Evolutionary conservation across 1,284 basidiomycete species (phyloP), one percentile per base, ranked within the genome.

Genomic region (Flammula alnicola): DNA sequence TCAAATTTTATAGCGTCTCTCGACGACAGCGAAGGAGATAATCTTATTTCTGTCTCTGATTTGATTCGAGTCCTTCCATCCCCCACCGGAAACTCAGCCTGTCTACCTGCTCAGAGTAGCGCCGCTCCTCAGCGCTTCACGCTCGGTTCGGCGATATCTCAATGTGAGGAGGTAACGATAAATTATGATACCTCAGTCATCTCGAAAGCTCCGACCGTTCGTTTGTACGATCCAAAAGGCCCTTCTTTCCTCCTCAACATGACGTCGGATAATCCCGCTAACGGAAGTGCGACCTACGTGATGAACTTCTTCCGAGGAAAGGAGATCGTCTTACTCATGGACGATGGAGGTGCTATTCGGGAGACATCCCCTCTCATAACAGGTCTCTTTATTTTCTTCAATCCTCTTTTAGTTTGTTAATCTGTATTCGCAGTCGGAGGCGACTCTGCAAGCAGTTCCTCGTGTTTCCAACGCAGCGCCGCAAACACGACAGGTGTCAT

Each of bases 1-100:
- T 76, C 78, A 4, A 61, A 66, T 17, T 84, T 85, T 52, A 60
- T 86, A 43, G 80, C 80, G 0, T 79, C 80, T 9, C 71, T 86
- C 27, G 76, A 82, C 52, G 75, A 80, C 60, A 65, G 65, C 0
- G 51, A 59, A 9, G 78, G 76, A 6, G 55, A 65, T 4, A 67
- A 64, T 47, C 62, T 74, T 4, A 75, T 75, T 1, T 54, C 57
- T 19, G 68, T 79, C 4, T 84, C 82, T 20, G 77, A 81, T 55
- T 58, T 85, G 17, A 74, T 78, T 38, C 65, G 60, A 14, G 72
- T 85, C 17, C 59, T 69, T 5, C 62, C 74, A 7, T 79, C 71
- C 9, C 55, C 64, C 17, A 58, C 70, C n/a, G 58, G 54, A 30
- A 67, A 77, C 57, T 61, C 68, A 0, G 69, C 74, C 5, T 84